Base-by-base conservation (phyloP, 164 flowering plant species). In the Berberis thunbergii region DNA sequence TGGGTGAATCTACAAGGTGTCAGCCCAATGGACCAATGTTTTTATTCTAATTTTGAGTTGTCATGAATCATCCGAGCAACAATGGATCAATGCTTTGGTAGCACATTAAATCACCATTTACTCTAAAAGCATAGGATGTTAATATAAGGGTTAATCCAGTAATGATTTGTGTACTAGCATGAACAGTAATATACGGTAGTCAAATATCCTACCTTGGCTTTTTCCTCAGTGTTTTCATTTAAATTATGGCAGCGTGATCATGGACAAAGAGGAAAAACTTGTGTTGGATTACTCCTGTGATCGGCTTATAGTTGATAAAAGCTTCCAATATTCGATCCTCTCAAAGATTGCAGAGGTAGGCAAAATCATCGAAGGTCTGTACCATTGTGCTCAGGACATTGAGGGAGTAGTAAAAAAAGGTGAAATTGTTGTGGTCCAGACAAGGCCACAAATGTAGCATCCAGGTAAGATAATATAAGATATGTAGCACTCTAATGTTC, bases 391-490 rank as follows among this genome's bases (percentile, higher is more conserved):
- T 54, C 77, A 74, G 57, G 74, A 74, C 74, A 74, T 74, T 50
- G 77, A 70, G 64, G 77, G 77, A 59, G 71, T 74, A 41, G 77
- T 74, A 44, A 74, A 74, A 59, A 64, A 74, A 38, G 77, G 77
- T 40, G 74, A 74, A 57, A 54, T 74, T 38, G 64, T 67, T 52
- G 77, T 74, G 9, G 73, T 74, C 45, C 77, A 70, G 57, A 67
- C 76, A 11, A 70, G 76, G 57, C 73, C 76, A 49, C 76, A 74
- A 45, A 67, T 74, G 45, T 74, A 70, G 66, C 8, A 12, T 43
- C 44, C 56, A 49, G n/a, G 54, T 26, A 52, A 52, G 54, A 10
- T 12, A 52, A 4, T 10, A 1, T 52, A 26, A 52, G 26, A 26
- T 26, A 26, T 26, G 26, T 26, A 0, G 26, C 26, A 26, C 26